phyloP scores from a whole-genome alignment of 1,284 basidiomycete genomes.

The Naganishia sp. region DNA sequence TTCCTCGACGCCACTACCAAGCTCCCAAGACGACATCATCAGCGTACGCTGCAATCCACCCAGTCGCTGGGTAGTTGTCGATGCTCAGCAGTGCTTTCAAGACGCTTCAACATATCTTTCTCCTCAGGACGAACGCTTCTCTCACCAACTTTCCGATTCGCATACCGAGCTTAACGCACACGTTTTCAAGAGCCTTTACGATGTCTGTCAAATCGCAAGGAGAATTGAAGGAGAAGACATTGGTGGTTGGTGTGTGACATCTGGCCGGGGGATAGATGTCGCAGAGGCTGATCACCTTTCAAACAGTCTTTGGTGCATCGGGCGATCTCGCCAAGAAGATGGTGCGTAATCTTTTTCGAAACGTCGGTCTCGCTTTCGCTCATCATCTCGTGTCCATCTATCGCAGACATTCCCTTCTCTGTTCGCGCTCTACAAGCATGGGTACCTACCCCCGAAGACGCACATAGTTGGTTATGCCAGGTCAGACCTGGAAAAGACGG shows the following conservation, averaged over 20 bases:
- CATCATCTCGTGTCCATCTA: background rate
- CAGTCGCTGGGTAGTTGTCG: too few species aligned
- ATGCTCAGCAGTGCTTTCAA: too few species aligned
- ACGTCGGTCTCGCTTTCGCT: background rate
- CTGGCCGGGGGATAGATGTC: background rate
- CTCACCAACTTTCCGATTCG: background rate
- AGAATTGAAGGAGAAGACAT: slow-evolving; percentile 34
- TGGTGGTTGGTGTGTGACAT: slow-evolving; percentile 31
- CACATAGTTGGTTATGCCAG: slow-evolving; percentile 53
- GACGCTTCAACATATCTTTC: too few species aligned
- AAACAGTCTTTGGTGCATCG: slow-evolving; percentile 34
- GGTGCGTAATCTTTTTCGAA: slow-evolving; percentile 11
- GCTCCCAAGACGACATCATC: too few species aligned
- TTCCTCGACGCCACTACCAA: too few species aligned
- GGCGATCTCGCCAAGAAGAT: slow-evolving; percentile 35
- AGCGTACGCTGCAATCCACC: too few species aligned
- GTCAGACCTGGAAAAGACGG: slow-evolving; percentile 47
- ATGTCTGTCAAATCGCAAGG: slow-evolving; percentile 25
- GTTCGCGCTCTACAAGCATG: slow-evolving; percentile 31
- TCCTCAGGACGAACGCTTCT: background rate
- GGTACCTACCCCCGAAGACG: slow-evolving; percentile 30
- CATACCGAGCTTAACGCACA: background rate
- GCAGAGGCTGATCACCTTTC: background rate
- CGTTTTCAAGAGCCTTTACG: background rate
- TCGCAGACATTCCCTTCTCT: slow-evolving; percentile 34